Evolutionary conservation across 805 yeast species (phyloP), one percentile per base, ranked within the genome.

Genomic region (Cyberlindnera maritima): DNA sequence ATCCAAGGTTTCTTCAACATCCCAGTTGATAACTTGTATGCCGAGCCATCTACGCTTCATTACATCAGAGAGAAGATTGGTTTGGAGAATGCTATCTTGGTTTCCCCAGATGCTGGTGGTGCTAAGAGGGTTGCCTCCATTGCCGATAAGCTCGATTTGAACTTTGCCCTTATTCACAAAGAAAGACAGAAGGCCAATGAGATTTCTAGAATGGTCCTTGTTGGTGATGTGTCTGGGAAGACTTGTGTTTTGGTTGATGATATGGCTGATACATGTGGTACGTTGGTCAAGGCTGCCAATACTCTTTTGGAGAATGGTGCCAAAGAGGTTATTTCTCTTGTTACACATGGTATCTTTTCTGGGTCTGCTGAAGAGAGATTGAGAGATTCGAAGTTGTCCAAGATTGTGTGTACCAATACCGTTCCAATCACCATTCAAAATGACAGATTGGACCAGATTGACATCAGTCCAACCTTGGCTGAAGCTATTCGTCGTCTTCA

Each of bases 231-330:
- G 35, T 70, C 80, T 3, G 81, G 82, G 49, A 89, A 88, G 66
- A 78, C 83, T 5, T 91, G 97, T 68, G 75, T 94, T 20, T 71
- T 92, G 52, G 88, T 92, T 29, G 99, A 92, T 66, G 99, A 92
- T 65, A 94, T 92, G 95, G 98, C 98, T 33, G 99, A 92, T 63
- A 92, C 99, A 5, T 92, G 98, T 69, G 98, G 99, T 35, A 92
- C 99, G 2, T 72, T 92, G 55, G 94, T 88, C 53, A 92, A 92
- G 67, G 98, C 98, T 1, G 92, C 96, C 11, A 96, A 92, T 52
- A 81, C 91, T 6, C 71, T 92, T 50, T 69, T 90, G 54, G 83
- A 79, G 19, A 82, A 88, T 55, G 88, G 90, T 26, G 98, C 99
- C 3, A 74, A 79, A 49, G 77, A 80, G 52, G 98, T 94, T 20